These are phyloP conservation scores for Proliferodiscus dingleyae DNA, from an alignment of 2,329 filamentous ascomycete species.

Conservation along the genomic window DNA sequence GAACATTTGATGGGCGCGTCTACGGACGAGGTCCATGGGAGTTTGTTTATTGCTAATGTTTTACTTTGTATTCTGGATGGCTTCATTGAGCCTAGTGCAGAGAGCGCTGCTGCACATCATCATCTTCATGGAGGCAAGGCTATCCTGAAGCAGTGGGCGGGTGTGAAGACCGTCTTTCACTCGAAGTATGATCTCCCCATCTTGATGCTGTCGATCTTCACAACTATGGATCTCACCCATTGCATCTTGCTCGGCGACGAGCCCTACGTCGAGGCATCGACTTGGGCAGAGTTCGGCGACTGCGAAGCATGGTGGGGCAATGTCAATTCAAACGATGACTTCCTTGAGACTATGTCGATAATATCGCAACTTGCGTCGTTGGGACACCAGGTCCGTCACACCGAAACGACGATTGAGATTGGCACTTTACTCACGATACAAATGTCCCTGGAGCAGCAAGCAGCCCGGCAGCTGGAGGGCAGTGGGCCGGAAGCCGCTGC, in stretches of 20 bases:
- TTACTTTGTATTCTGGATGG: slow-evolving; percentile 37
- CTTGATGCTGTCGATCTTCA: slow-evolving; percentile 40
- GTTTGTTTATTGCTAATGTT: slow-evolving; percentile 39
- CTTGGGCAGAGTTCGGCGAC: slow-evolving; percentile 37
- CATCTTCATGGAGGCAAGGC: slow-evolving; percentile 27
- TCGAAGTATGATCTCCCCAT: slow-evolving; percentile 26
- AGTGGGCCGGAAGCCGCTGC: slow-evolving; percentile 23
- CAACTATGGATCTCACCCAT: slow-evolving; percentile 39
- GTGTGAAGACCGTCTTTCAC: slow-evolving; percentile 20
- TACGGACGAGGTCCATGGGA: slow-evolving; percentile 30
- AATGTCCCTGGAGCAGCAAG: slow-evolving; percentile 23
- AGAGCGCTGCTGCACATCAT: slow-evolving; percentile 23
- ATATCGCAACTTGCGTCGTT: slow-evolving; percentile 31
- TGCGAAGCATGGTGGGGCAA: slow-evolving; percentile 40
- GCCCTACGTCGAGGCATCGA: slow-evolving; percentile 35
- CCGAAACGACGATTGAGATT: slow-evolving; percentile 20
- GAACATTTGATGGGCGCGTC: slow-evolving; percentile 33
- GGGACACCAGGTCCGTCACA: slow-evolving; percentile 29
- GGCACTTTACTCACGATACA: slow-evolving; percentile 24
- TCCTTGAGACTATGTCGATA: slow-evolving; percentile 31
- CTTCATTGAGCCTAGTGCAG: slow-evolving; percentile 26
- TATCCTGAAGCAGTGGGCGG: slow-evolving; percentile 27
- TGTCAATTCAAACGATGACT: slow-evolving; percentile 27
- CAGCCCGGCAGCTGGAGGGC: slow-evolving; percentile 15
- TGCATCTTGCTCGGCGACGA: slow-evolving; percentile 36